Conservation (phyloP, 1,284 basidiomycete genomes). For the Apiotrichum sp. region DNA sequence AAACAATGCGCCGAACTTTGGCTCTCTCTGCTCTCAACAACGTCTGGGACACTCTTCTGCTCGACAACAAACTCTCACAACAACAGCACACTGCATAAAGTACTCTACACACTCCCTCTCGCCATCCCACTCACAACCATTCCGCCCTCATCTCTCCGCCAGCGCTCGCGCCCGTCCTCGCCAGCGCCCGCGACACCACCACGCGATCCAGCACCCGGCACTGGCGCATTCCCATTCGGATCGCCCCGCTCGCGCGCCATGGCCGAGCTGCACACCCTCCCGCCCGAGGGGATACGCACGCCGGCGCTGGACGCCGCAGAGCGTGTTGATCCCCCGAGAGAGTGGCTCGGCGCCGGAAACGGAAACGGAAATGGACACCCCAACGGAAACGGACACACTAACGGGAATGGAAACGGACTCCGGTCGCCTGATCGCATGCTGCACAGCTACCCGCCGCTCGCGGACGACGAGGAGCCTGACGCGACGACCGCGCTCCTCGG, state of each 20-base stretch:
- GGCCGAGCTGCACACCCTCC: too few relatives aligned
- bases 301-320: not conserved
- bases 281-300: not conserved
- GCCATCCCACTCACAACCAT: not conserved
- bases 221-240: too few relatives aligned
- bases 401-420: too few relatives aligned
- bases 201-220: too few relatives aligned
- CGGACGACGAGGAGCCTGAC: not conserved
- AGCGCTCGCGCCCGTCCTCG: not conserved
- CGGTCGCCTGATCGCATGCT: not conserved
- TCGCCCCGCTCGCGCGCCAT: too few relatives aligned
- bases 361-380: not conserved
- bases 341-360: not conserved
- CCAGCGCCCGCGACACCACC: not conserved
- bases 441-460: not conserved
- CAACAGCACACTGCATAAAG: not conserved
- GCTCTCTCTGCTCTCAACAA: too few relatives aligned
- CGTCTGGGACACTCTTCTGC: too few relatives aligned
- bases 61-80: too few relatives aligned
- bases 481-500: constrained; percentile 2
- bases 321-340: not conserved
- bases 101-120: not conserved
- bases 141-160: not conserved
- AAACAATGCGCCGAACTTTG: too few relatives aligned
- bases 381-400: too few relatives aligned